Evolutionary conservation across 257 asterid genomes (phyloP), one percentile per base, ranked within the genome.

Genomic region (Nicotiana obtusifolia): DNA sequence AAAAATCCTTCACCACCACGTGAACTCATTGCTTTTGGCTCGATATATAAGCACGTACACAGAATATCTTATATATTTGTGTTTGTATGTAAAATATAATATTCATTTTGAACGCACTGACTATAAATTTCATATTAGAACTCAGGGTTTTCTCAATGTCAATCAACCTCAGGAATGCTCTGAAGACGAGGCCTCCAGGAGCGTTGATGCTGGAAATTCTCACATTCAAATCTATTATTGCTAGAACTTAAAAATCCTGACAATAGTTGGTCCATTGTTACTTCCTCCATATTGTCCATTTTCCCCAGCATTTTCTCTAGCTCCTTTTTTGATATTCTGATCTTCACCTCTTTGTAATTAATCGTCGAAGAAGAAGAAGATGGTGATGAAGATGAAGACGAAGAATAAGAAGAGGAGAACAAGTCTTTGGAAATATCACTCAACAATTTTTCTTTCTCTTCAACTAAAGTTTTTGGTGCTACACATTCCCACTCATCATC

Each of bases 131-230:
- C n/a, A n/a, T n/a, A n/a, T n/a, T n/a, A n/a, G n/a, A n/a, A n/a
- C n/a, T n/a, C n/a, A n/a, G n/a, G n/a, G n/a, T n/a, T 60, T 20
- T 56, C 16, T 8, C 65, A 20, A 22, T 10, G 0, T 33, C 5
- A 81, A 56, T 68, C 69, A 4, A 56, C 13, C 47, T 81, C 84
- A 35, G 84, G 84, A 54, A 81, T 81, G 3, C 84, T 81, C 22
- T 81, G 84, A 71, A 81, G 77, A 56, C 84, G 24, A 41, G 84
- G 84, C 47, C 59, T 54, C 84, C 84, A 81, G 4, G 80, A 81
- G 7, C 54, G 69, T 68, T 81, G 80, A 37, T 13, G 33, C n/a
- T 19, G 80, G 17, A 81, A 22, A 71, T 71, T 44, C 26, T 64
- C 84, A 22, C 1, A 11, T 24, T 33, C 78, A 30, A 31, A 59